phyloP scores from a whole-genome alignment of 805 yeast species.

The Cyberlindnera suaveolens region DNA sequence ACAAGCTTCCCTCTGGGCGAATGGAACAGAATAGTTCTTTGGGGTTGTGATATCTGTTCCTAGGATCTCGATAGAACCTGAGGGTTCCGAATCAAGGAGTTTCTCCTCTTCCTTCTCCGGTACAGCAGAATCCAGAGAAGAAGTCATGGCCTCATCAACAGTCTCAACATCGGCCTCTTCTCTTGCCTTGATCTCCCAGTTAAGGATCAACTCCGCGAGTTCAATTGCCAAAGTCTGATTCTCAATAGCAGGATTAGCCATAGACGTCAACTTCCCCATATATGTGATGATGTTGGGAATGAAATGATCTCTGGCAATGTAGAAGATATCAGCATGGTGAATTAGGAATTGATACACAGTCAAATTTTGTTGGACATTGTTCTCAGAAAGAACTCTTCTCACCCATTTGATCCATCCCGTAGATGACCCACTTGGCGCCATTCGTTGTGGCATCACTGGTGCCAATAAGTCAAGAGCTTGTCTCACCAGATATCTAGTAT shows the following conservation, averaged over 20 bases:
- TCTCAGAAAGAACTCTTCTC: slow-evolving; percentile 84
- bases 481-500: slow-evolving; percentile 74
- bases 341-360: slow-evolving; percentile 86
- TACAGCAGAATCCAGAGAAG: slow-evolving; percentile 26
- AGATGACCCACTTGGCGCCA: slow-evolving; percentile 43
- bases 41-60: slow-evolving; percentile 39
- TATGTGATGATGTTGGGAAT: slow-evolving; percentile 85
- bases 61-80: slow-evolving; percentile 18
- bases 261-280: slow-evolving; percentile 81
- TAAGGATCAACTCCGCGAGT: slow-evolving; percentile 74
- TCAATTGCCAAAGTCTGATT: slow-evolving; percentile 85
- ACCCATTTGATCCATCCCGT: slow-evolving; percentile 90
- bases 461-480: slow-evolving; percentile 87
- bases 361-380: slow-evolving; percentile 78
- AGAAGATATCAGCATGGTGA: slow-evolving; percentile 79
- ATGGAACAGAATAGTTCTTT: slow-evolving; percentile 55
- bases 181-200: slow-evolving; percentile 68
- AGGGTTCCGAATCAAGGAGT: slow-evolving; percentile 6
- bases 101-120: slow-evolving; percentile 24
- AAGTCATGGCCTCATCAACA: slow-evolving; percentile 14
- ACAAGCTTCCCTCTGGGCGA: slow-evolving; percentile 81
- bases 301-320: slow-evolving; percentile 81
- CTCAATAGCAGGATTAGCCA: slow-evolving; percentile 71
- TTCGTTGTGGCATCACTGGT: slow-evolving; percentile 71
- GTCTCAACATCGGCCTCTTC: slow-evolving; percentile 11